phyloP scores from a whole-genome alignment of 2,329 filamentous ascomycete species.

The Metarhizium robertsii region DNA sequence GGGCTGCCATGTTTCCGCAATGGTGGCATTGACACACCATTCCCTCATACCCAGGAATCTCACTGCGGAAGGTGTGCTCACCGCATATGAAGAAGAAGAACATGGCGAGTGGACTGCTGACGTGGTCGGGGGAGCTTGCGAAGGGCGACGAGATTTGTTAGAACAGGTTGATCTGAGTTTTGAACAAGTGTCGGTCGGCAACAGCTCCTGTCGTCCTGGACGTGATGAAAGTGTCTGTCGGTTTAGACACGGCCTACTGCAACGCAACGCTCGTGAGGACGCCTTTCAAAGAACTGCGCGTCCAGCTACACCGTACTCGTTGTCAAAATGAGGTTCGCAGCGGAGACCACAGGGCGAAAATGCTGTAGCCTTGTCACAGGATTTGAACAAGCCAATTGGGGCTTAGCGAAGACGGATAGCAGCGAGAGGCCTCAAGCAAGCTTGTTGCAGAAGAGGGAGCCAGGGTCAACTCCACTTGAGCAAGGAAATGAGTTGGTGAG shows the following conservation, averaged over 20 bases:
- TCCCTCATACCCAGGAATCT: conserved; percentile 52
- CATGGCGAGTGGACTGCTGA: conserved; percentile 27
- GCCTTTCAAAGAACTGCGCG: neutral
- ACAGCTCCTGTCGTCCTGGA: too few relatives aligned
- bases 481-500: too few relatives aligned
- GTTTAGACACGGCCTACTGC: neutral
- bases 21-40: conserved; percentile 55
- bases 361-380: neutral
- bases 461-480: too few relatives aligned
- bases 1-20: conserved; percentile 54
- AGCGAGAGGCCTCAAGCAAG: neutral
- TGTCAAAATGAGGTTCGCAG: neutral
- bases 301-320: neutral
- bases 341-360: neutral
- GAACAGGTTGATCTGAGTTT: too few relatives aligned
- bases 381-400: neutral
- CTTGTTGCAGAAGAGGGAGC: neutral
- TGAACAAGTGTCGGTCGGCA: too few relatives aligned
- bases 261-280: neutral
- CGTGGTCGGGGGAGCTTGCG: too few relatives aligned
- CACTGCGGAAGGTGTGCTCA: conserved; percentile 51
- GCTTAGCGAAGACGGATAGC: neutral
- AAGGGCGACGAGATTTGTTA: too few relatives aligned
- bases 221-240: neutral
- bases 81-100: conserved; percentile 55